These are phyloP conservation scores for Malus orientalis DNA, from an alignment of 306 rosid genomes.

Conservation along the genomic window DNA sequence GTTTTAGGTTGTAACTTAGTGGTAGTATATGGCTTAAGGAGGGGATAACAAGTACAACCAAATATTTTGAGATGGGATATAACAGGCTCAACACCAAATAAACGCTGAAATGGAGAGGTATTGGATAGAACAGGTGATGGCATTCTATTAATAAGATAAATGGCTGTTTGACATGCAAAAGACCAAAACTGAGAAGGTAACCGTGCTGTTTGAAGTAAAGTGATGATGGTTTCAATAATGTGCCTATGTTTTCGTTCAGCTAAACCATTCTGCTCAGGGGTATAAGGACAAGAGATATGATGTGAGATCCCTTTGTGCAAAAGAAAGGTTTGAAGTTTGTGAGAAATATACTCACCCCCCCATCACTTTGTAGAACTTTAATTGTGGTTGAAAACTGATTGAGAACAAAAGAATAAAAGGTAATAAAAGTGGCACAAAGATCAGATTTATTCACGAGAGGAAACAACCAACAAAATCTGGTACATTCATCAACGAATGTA, in stretches of 20 bases:
- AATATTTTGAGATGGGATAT: background rate
- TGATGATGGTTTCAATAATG: background rate
- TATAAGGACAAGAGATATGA: background rate
- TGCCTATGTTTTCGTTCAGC: background rate
- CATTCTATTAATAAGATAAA: background rate
- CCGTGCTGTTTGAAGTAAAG: background rate
- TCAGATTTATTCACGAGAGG: background rate
- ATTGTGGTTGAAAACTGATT: background rate
- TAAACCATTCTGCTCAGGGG: background rate
- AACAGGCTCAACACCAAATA: background rate
- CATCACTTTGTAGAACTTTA: background rate
- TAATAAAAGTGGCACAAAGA: background rate
- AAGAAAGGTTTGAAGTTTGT: background rate
- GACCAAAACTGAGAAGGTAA: background rate
- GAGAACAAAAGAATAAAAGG: background rate
- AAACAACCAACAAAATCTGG: background rate
- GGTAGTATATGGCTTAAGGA: background rate
- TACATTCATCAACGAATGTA: background rate
- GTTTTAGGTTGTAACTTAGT: background rate
- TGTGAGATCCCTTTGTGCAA: background rate
- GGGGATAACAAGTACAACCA: background rate
- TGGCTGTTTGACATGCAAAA: background rate
- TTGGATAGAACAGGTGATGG: background rate
- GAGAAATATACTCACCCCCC: background rate
- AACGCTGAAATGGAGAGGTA: background rate